These are phyloP conservation scores for Mortierella sp. DNA, from an alignment of 371 early-diverging fungal genomes.

Conservation along the genomic window DNA sequence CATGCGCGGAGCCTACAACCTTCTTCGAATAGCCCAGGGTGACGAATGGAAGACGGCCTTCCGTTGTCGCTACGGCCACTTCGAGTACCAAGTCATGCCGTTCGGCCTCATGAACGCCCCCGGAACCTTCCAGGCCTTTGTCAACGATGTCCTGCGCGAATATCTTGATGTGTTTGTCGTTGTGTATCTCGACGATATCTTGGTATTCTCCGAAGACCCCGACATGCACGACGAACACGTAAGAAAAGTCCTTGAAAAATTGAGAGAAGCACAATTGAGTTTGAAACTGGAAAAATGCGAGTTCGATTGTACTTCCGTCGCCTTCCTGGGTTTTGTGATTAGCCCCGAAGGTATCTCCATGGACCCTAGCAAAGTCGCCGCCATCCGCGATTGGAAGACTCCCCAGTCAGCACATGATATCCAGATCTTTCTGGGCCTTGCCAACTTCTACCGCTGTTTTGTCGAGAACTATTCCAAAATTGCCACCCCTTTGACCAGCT, in stretches of 20 bases:
- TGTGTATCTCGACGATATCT: slow-evolving; percentile 68
- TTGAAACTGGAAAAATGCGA: slow-evolving; percentile 32
- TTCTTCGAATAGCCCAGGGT: slow-evolving; percentile 18
- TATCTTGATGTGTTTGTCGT: slow-evolving; percentile 55
- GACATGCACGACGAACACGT: slow-evolving; percentile 60
- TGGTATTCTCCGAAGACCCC: slow-evolving; percentile 58
- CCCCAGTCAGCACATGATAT: slow-evolving; percentile 54
- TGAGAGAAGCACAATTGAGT: slow-evolving; percentile 1
- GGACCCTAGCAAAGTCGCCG: slow-evolving; percentile 35
- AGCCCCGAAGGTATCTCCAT: slow-evolving; percentile 11
- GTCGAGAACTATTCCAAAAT: slow-evolving; percentile 45
- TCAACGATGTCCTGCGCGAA: slow-evolving; percentile 55
- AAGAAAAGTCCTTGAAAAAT: slow-evolving; percentile 42
- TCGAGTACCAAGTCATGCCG: slow-evolving; percentile 56
- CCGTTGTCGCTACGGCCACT: slow-evolving; percentile 54
- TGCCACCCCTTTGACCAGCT: slow-evolving; percentile 55
- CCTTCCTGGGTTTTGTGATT: slow-evolving; percentile 31
- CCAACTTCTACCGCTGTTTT: slow-evolving; percentile 53
- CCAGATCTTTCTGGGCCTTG: slow-evolving; percentile 51
- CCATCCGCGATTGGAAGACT: slow-evolving; percentile 8
- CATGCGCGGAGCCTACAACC: slow-evolving; percentile 53
- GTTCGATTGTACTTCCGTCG: slow-evolving; percentile 9
- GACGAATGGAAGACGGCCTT: slow-evolving; percentile 39
- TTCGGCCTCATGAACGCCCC: slow-evolving; percentile 60
- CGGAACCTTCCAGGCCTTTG: slow-evolving; percentile 55